A percentile compares a stretch with the other conserved stretches of the same genome.
phyloP scores from a whole-genome alignment of 352 stramenopile species.

The Globisporangium middletonii region DNA sequence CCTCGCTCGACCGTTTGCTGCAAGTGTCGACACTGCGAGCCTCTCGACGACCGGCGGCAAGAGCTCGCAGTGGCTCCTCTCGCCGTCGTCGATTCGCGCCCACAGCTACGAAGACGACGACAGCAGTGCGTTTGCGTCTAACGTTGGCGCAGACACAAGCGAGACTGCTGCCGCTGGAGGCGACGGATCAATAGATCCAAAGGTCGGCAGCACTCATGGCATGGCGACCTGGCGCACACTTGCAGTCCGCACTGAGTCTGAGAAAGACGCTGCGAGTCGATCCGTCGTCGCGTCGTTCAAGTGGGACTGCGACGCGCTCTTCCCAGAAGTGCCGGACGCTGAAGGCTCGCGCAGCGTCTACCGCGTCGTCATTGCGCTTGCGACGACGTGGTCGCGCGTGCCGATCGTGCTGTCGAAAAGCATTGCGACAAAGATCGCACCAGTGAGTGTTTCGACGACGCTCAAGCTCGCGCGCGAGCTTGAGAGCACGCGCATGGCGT shows the following conservation, averaged over 20 bases:
- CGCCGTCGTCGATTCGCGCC: constrained; percentile 15
- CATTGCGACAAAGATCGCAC: constrained; percentile 58
- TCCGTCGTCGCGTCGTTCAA: constrained; percentile 44
- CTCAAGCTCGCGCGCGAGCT: constrained; percentile 48
- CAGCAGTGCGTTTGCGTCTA: too few species aligned
- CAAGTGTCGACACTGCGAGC: constrained; percentile 7
- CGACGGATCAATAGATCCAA: background rate
- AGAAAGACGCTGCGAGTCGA: constrained; percentile 34
- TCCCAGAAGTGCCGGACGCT: constrained; percentile 21
- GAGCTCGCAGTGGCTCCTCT: constrained; percentile 33
- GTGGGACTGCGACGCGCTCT: constrained; percentile 35
- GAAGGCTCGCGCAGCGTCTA: constrained; percentile 51
- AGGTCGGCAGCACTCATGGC: background rate
- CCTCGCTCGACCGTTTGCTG: constrained; percentile 27
- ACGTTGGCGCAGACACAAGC: background rate
- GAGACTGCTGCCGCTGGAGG: background rate
- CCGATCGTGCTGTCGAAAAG: constrained; percentile 66
- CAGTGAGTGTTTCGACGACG: constrained; percentile 26
- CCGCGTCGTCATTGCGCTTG: constrained; percentile 49
- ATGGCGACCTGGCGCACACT: constrained; percentile 25
- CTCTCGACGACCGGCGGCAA: constrained; percentile 20
- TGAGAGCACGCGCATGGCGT: constrained; percentile 43
- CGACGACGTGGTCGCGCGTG: constrained; percentile 35
- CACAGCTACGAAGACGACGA: background rate
- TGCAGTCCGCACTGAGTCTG: constrained; percentile 23